Conservation (phyloP, 1,284 basidiomycete species). For the Exobasidium rhododendri region DNA sequence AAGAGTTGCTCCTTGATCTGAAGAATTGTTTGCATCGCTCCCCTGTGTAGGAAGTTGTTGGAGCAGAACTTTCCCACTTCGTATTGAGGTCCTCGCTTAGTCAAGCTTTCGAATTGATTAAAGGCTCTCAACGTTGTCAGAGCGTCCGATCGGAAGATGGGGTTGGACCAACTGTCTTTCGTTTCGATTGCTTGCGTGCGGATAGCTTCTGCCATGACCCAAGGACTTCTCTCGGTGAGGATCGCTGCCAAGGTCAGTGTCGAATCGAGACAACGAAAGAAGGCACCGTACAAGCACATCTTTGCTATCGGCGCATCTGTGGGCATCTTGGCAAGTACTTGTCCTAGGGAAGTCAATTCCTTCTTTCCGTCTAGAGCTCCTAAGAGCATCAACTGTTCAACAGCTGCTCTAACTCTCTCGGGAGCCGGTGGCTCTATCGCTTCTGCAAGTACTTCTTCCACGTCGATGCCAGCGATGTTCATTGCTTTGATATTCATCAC, state of each 20-base stretch:
- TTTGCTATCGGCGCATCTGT: slow-evolving; percentile 87
- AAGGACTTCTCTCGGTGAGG: slow-evolving; percentile 83
- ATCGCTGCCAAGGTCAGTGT: slow-evolving; percentile 86
- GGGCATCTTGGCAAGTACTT: slow-evolving; percentile 82
- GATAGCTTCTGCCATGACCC: slow-evolving; percentile 68
- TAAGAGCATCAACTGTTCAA: slow-evolving; percentile 76
- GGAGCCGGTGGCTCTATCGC: slow-evolving; percentile 86
- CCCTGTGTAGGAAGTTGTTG: slow-evolving; percentile 84
- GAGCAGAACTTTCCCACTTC: slow-evolving; percentile 71
- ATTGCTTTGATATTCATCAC: slow-evolving; percentile 90
- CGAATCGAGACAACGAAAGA: slow-evolving; percentile 89
- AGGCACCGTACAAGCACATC: slow-evolving; percentile 81
- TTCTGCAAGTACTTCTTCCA: slow-evolving; percentile 78
- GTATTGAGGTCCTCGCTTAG: slow-evolving; percentile 30
- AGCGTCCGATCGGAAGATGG: slow-evolving; percentile 78
- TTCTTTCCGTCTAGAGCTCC: slow-evolving; percentile 78
- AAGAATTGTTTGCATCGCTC: slow-evolving; percentile 76
- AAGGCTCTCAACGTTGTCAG: slow-evolving; percentile 78
- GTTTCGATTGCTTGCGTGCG: slow-evolving; percentile 61
- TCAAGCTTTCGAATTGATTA: slow-evolving; percentile 66
- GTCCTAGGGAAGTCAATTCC: slow-evolving; percentile 80
- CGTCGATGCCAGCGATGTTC: slow-evolving; percentile 79
- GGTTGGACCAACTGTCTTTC: slow-evolving; percentile 78
- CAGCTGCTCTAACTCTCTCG: slow-evolving; percentile 74
- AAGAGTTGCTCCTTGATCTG: slow-evolving; percentile 80